Evolutionary conservation across 2,329 filamentous ascomycete genomes (phyloP), one percentile per base, ranked within the genome.

Genomic region (Stachybotrys chlorohalonatus): DNA sequence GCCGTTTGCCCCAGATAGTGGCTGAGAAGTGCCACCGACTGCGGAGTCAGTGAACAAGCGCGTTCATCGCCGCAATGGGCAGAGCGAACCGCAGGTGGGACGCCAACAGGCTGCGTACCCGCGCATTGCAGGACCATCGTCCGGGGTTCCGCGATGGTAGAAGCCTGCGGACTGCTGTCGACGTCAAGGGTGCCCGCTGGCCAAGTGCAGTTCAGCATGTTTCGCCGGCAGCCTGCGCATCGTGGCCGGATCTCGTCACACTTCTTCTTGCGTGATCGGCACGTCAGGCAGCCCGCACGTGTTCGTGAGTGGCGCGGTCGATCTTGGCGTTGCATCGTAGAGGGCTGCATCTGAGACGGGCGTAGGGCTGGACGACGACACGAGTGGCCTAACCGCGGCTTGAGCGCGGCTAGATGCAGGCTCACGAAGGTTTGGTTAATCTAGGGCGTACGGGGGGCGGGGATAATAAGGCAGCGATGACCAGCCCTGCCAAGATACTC

Each of bases 191-290:
- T 24, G 11, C 24, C 17, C 6, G n/a, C 11, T 17, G 52, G 57
- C 61, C 56, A 60, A 46, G 49, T 53, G 30, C 57, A 61, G 17
- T 52, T 57, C 13, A 67, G 57, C n/a, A 57, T 56, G 52, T 65
- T 67, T 17, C 62, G 60, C 42, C 59, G 60, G 47, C 66, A 69
- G n/a, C 63, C 62, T n/a, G 57, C 53, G 52, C 70, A 73, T 17
- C 64, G 59, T 1, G 69, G 70, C 57, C 69, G 70, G 11, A 58
- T 58, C 59, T 72, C 68, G 49, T 73, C 69, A 57, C 70, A 74
- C 56, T 73, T 74, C 64, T 73, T 72, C 64, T 73, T 73, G n/a
- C 71, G 66, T 13, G 59, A 61, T 39, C 72, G 68, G 58, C 71
- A 74, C 17, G 70, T 72, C 52, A 72, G 58, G 58, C 71, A 73